Evolutionary conservation across 768 basidiomycete species (phyloP), one percentile per base, ranked within the genome.

Genomic region (Melanogaster broomeanus): DNA sequence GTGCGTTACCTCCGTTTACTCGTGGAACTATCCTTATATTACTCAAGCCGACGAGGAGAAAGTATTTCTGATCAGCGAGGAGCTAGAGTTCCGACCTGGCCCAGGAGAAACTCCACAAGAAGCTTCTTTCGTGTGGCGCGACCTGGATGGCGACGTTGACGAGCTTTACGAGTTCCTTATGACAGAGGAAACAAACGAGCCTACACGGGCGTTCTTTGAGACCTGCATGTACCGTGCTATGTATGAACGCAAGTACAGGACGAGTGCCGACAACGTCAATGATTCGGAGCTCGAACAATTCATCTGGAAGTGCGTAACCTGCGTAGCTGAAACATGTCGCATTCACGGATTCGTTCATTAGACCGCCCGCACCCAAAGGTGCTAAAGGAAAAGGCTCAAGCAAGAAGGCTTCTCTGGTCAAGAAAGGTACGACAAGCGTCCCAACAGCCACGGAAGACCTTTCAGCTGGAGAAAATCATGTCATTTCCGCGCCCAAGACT

Each of bases 141-240:
- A 98, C 67, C 78, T 94, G 12, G 81, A 90, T 43, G 93, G 92
- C 21, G 95, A 94, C 65, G 79, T 92, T 18, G 95, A 95, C 60
- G 96, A 98, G 64, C 79, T 91, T 47, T 98, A 89, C 66, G 95
- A 98, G 68, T 98, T 95, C 66, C 88, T 97, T 16, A 87, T 90
- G 24, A 76, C 83, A 4, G 80, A 78, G 12, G 85, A 85, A 5
- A 93, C 92, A 41, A 84, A 83, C 45, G 77, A 68, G 45, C 88
- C 90, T 1, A 95, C 92, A 0, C 82, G 85, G 42, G 87, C 82
- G 15, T 89, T 93, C 67, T 97, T 98, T 65, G 94, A 98, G 72
- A 86, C 86, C 22, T 91, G 93, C 72, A 89, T 98, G 79, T 90
- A 96, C 61, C 85, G 91, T 25, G 96, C 96, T 52, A 93, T 98